phyloP scores from a whole-genome alignment of 768 basidiomycete species.

The Coprinopsis cinerea region DNA sequence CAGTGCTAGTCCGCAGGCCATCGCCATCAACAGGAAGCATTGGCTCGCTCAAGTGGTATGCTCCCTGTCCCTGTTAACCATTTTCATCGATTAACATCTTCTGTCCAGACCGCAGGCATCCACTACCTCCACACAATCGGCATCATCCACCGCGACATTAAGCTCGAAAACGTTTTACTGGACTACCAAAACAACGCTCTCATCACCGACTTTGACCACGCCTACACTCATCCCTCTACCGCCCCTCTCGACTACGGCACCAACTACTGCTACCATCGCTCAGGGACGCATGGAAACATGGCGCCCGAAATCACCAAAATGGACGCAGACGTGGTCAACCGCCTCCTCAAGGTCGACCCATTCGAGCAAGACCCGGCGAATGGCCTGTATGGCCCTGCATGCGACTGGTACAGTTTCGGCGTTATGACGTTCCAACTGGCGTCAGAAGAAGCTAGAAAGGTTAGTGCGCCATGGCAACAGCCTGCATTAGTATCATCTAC shows the following conservation, averaged over 20 bases:
- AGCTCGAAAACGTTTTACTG: constrained; percentile 13
- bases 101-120: constrained; percentile 9
- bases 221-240: background rate
- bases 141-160: constrained; percentile 16
- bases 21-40: background rate
- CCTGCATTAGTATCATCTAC: no score
- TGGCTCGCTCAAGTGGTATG: constrained; percentile 8
- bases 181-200: constrained; percentile 8
- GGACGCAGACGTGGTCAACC: background rate
- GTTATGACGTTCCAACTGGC: constrained; percentile 57
- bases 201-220: constrained; percentile 13
- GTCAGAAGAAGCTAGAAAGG: background rate
- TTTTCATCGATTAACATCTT: background rate
- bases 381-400: constrained; percentile 67
- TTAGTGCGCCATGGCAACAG: background rate
- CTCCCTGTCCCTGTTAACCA: background rate
- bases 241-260: background rate
- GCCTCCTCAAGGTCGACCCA: background rate
- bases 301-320: constrained; percentile 2
- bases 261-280: background rate
- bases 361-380: background rate
- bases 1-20: background rate
- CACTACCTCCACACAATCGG: constrained; percentile 14
- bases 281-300: background rate
- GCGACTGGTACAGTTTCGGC: constrained; percentile 92